Conservation (phyloP, 768 basidiomycete species). For the Solioccasus polychromus region DNA sequence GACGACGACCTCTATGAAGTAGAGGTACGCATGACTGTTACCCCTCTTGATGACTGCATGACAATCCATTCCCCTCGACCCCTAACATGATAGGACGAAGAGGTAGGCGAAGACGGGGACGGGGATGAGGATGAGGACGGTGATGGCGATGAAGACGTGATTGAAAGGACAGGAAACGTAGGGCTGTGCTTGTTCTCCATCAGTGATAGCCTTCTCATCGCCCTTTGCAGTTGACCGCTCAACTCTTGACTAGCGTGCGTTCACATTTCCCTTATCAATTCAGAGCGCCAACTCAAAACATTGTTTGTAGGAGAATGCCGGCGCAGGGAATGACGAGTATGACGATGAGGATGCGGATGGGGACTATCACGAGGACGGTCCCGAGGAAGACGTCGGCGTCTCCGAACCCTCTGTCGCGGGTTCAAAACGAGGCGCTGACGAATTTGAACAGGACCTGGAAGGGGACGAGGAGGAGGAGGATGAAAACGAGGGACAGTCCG, state of each 20-base stretch:
- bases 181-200: not conserved
- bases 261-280: not conserved
- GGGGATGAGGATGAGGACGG: conserved; percentile 24
- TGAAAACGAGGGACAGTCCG: conserved; percentile 5
- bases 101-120: conserved; percentile 2
- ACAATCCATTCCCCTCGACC: not conserved
- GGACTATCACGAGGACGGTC: conserved; percentile 13
- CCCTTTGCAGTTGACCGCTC: conserved; percentile 23
- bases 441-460: conserved; percentile 13
- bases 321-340: not conserved
- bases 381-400: no score
- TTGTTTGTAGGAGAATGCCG: conserved; percentile 16
- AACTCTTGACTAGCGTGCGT: conserved; percentile 21
- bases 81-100: conserved; percentile 16
- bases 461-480: conserved; percentile 10
- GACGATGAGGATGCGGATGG: conserved; percentile 21
- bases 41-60: not conserved
- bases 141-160: not conserved
- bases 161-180: conserved; percentile 11
- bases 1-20: conserved; percentile 28
- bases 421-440: conserved; percentile 26
- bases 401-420: conserved; percentile 12
- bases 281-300: not conserved
- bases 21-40: conserved; percentile 19
- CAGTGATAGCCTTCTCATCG: conserved; percentile 1